Evolutionary conservation across 371 early-diverging fungal species (phyloP).

Genomic region (Mucor velutinosus): DNA sequence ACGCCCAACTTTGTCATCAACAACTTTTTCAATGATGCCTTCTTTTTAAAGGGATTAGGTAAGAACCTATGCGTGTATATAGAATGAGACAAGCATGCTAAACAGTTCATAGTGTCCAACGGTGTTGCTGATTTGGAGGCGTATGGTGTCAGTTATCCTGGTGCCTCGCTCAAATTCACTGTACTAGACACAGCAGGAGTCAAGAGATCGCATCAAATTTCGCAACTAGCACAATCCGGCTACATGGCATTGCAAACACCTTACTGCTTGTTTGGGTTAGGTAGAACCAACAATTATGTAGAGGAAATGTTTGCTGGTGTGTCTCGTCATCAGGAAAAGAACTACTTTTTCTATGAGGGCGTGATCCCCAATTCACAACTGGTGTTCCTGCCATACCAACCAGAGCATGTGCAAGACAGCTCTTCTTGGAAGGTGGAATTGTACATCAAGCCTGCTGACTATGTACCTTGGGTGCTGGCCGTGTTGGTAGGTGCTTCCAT

Average conservation of each 20-base stretch:
- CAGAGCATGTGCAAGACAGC: conserved; percentile 50
- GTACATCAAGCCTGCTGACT: conserved; percentile 84
- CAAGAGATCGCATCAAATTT: conserved; percentile 77
- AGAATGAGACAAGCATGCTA: neutral
- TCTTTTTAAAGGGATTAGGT: conserved; percentile 88
- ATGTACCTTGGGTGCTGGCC: conserved; percentile 76
- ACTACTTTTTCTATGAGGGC: conserved; percentile 70
- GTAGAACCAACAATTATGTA: conserved; percentile 94
- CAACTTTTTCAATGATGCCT: conserved; percentile 91
- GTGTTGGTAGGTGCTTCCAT: conserved; percentile 66
- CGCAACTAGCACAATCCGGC: conserved; percentile 79
- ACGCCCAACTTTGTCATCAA: conserved; percentile 67
- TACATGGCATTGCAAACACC: conserved; percentile 83
- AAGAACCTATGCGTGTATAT: neutral
- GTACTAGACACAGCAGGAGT: conserved; percentile 80
- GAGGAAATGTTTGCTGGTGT: conserved; percentile 89
- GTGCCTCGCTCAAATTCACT: conserved; percentile 84
- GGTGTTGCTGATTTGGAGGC: conserved; percentile 71
- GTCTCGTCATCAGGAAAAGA: conserved; percentile 63
- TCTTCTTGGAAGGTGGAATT: conserved; percentile 82
- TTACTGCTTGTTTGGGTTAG: conserved; percentile 84
- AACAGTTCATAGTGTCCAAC: conserved; percentile 56
- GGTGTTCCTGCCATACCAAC: conserved; percentile 85
- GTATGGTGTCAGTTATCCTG: conserved; percentile 82
- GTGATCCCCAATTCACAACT: conserved; percentile 94